Evolutionary conservation across 2,329 filamentous ascomycete genomes (phyloP).

Genomic region (Cladosporium sp.): DNA sequence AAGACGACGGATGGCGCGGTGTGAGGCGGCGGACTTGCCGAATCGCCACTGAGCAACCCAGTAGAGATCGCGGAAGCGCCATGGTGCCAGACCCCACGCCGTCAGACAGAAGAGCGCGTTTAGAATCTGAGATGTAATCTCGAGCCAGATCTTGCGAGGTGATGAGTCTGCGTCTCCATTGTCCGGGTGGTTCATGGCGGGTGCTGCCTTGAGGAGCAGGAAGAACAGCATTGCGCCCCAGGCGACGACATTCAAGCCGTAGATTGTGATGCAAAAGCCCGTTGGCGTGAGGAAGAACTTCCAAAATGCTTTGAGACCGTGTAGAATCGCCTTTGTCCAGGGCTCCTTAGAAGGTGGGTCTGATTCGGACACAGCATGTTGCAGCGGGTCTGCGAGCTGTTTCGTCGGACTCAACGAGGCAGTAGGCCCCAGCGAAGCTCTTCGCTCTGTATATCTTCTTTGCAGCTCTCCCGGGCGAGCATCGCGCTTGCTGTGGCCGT

Average conservation of each 20-base stretch:
- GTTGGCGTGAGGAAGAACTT: conserved; percentile 69
- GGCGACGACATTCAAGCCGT: conserved; percentile 76
- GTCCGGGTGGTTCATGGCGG: conserved; percentile 56
- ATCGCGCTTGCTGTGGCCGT: conserved; percentile 18
- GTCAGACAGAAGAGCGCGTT: conserved; percentile 85
- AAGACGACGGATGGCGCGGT: conserved; percentile 35
- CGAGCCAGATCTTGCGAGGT: conserved; percentile 75
- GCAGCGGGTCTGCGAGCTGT: neutral
- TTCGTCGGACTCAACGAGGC: neutral
- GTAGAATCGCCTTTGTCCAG: conserved; percentile 55
- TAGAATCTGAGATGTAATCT: conserved; percentile 77
- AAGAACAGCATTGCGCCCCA: conserved; percentile 93
- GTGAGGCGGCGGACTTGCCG: conserved; percentile 44
- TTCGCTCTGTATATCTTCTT: conserved; percentile 1
- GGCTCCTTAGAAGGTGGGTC: conserved; percentile 40
- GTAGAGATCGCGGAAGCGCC: conserved; percentile 74
- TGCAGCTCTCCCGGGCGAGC: conserved; percentile 2
- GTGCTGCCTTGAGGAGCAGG: conserved; percentile 69
- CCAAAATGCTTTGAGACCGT: conserved; percentile 61
- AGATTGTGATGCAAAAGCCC: conserved; percentile 73
- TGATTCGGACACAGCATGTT: neutral
- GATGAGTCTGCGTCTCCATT: conserved; percentile 44
- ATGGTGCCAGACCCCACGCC: conserved; percentile 74
- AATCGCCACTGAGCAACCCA: conserved; percentile 63
- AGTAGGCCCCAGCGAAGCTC: neutral